Conservation (phyloP, 2,329 filamentous ascomycete species). For the Colletotrichum sp. region DNA sequence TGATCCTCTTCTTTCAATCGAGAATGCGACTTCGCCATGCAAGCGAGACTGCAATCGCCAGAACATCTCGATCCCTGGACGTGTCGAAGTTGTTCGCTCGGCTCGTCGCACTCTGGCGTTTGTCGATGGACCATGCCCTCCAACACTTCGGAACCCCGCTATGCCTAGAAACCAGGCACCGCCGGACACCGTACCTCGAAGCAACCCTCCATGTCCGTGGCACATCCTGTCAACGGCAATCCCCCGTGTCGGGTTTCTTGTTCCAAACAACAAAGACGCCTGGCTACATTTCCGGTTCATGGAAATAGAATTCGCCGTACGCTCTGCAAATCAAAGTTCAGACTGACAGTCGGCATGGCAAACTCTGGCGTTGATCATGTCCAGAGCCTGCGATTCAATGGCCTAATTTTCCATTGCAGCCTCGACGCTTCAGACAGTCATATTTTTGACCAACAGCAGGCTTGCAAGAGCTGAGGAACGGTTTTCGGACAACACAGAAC, state of each 20-base stretch:
- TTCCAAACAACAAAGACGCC: neutral
- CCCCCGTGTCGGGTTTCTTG: neutral
- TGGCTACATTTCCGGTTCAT: neutral
- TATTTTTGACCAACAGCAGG: neutral
- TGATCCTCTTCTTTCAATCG: neutral
- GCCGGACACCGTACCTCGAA: neutral
- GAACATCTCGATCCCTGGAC: neutral
- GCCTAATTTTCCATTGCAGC: neutral
- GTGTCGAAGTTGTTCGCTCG: neutral
- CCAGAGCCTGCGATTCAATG: neutral
- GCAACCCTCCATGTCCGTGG: neutral
- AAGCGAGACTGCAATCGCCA: neutral
- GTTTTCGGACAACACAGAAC: neutral
- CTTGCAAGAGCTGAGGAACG: neutral
- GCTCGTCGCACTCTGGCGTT: neutral
- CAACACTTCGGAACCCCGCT: neutral
- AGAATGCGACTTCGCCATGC: neutral
- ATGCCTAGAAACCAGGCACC: neutral
- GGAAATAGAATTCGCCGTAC: slow-evolving; percentile 5
- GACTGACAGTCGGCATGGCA: neutral
- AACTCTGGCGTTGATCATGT: neutral
- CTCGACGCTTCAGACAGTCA: neutral
- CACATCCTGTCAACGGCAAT: neutral
- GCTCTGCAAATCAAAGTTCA: neutral
- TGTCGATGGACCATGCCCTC: neutral